These are phyloP conservation scores for Ochromonas danica DNA, from an alignment of 108 stramenopile genomes.

Conservation along the genomic window DNA sequence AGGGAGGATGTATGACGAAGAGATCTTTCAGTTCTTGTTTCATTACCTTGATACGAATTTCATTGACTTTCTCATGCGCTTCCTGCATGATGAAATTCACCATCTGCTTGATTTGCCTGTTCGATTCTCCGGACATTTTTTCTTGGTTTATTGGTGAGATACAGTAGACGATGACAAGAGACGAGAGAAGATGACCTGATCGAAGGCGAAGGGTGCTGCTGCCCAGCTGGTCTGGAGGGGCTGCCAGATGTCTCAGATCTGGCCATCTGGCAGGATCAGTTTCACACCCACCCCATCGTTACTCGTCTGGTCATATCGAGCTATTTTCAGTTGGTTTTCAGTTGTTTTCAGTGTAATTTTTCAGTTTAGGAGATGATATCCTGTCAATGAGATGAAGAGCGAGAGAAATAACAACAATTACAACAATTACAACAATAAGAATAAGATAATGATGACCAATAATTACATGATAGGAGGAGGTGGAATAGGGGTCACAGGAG, in stretches of 20 bases:
- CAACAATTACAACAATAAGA: neutral
- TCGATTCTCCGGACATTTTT: neutral
- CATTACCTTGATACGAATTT: constrained; percentile 46
- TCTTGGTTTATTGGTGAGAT: neutral
- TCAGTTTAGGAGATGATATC: neutral
- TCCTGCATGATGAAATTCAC: constrained; percentile 75
- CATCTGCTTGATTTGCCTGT: constrained; percentile 66
- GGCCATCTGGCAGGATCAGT: neutral
- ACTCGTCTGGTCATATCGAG: neutral
- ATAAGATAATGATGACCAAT: neutral
- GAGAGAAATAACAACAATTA: neutral
- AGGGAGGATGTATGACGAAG: no score
- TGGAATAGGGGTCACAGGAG: no score
- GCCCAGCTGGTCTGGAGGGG: no score
- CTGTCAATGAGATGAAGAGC: neutral
- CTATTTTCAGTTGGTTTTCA: neutral
- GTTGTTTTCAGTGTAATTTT: neutral
- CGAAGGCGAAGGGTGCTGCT: no score
- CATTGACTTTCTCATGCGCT: constrained; percentile 99
- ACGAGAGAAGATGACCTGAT: no score
- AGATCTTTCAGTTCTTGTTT: no score
- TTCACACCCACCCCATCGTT: neutral
- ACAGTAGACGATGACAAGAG: constrained; percentile 31
- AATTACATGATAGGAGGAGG: no score
- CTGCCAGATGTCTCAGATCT: no score